phyloP scores from a whole-genome alignment of 106 monocot species.

The Amphibolis antarctica region DNA sequence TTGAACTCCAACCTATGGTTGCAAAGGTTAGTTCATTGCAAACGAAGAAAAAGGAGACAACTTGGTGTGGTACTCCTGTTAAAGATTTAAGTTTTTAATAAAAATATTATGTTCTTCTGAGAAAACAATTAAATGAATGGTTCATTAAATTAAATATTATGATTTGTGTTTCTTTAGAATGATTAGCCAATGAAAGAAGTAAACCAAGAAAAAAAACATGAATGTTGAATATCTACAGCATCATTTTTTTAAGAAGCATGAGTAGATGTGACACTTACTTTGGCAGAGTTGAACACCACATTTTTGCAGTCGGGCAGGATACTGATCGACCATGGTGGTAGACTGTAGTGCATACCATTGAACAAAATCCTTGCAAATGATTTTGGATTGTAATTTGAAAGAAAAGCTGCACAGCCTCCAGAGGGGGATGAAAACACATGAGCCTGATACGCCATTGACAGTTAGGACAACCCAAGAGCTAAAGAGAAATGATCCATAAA shows the following conservation, averaged over 20 bases:
- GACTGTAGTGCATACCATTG: conserved; percentile 76
- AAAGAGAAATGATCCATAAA: neutral
- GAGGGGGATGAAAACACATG: conserved; percentile 61
- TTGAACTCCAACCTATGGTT: conserved; percentile 72
- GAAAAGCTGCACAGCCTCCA: conserved; percentile 85
- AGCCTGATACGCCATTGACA: conserved; percentile 33
- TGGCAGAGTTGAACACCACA: conserved; percentile 81
- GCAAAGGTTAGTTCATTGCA: neutral
- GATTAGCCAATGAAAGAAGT: too few species aligned
- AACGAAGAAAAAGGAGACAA: neutral
- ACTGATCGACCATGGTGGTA: conserved; percentile 96
- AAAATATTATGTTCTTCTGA: too few species aligned
- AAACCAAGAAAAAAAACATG: too few species aligned
- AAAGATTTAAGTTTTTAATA: too few species aligned
- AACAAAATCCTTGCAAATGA: conserved; percentile 61
- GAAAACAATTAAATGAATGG: too few species aligned
- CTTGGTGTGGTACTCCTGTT: neutral
- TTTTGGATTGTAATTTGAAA: conserved; percentile 67
- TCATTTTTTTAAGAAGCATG: too few species aligned
- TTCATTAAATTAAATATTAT: too few species aligned
- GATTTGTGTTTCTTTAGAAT: too few species aligned
- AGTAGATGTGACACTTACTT: conserved; percentile 27
- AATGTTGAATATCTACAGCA: neutral
- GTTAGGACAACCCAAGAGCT: neutral
- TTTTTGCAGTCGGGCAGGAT: conserved; percentile 94